Conservation (phyloP, 2,329 filamentous ascomycete species). For the Alternaria brassicae region DNA sequence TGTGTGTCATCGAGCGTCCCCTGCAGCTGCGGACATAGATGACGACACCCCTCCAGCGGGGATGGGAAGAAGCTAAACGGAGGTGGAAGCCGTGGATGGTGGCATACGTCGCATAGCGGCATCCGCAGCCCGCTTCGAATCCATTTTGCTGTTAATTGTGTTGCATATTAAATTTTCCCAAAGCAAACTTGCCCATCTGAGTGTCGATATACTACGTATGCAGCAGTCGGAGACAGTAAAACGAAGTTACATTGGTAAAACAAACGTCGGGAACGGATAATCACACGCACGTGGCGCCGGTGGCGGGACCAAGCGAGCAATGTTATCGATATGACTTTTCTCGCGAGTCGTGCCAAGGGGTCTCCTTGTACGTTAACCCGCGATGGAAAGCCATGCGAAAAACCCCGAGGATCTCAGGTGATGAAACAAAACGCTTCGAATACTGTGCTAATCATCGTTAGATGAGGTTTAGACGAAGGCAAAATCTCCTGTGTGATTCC, state of each 20-base stretch:
- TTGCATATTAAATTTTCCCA: neutral
- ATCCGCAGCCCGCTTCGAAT: neutral
- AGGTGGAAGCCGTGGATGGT: slow-evolving; percentile 9
- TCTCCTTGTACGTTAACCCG: neutral
- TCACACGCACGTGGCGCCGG: slow-evolving; percentile 19
- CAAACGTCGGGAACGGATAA: slow-evolving; percentile 6
- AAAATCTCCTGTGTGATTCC: slow-evolving; percentile 10
- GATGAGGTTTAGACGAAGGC: slow-evolving; percentile 3
- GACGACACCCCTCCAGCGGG: slow-evolving; percentile 2
- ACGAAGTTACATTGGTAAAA: slow-evolving; percentile 3
- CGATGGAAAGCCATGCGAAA: neutral
- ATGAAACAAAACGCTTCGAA: slow-evolving; percentile 19
- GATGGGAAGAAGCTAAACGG: neutral
- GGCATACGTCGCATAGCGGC: slow-evolving; percentile 6
- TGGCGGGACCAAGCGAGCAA: slow-evolving; percentile 19
- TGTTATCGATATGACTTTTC: slow-evolving; percentile 22
- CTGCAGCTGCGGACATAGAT: slow-evolving; percentile 1
- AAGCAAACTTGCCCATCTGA: neutral
- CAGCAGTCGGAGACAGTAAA: slow-evolving; percentile 1
- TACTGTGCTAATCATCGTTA: slow-evolving; percentile 11
- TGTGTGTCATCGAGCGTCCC: neutral
- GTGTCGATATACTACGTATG: neutral
- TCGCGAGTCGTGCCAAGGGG: slow-evolving; percentile 2
- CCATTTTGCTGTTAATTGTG: neutral
- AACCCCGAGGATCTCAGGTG: slow-evolving; percentile 4